These are phyloP conservation scores for Pseudognaphalium luteoalbum DNA, from an alignment of 129 eudicot species.

Conservation along the genomic window DNA sequence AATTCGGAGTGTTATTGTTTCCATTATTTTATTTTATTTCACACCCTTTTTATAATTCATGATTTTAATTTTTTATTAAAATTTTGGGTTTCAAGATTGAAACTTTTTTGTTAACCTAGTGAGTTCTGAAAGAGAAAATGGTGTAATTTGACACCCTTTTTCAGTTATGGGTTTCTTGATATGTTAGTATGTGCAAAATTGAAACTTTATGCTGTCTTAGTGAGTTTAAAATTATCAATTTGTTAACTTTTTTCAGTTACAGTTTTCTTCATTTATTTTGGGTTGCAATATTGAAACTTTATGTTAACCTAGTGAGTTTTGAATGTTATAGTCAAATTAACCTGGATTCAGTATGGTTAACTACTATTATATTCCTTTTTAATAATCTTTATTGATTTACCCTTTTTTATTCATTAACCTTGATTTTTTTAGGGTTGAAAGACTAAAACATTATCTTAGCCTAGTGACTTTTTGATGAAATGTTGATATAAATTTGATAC, in stretches of 20 bases:
- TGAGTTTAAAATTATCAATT: background rate
- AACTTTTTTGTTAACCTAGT: slow-evolving; percentile 15
- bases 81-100: slow-evolving; percentile 1
- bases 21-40: background rate
- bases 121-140: background rate
- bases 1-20: background rate
- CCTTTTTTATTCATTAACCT: background rate
- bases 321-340: background rate
- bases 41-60: background rate
- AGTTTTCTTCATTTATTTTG: background rate
- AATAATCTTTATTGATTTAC: no score
- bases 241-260: background rate
- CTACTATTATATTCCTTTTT: no score
- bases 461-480: background rate
- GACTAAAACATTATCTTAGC: background rate
- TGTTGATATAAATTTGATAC: background rate
- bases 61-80: background rate
- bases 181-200: background rate
- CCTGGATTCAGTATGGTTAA: background rate
- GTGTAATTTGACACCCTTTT: background rate
- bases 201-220: background rate
- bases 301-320: background rate
- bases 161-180: slow-evolving; percentile 6
- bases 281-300: background rate
- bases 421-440: background rate